Evolutionary conservation across 257 asterid genomes (phyloP), one percentile per base, ranked within the genome.

Genomic region (Oldenlandia corymbosa): DNA sequence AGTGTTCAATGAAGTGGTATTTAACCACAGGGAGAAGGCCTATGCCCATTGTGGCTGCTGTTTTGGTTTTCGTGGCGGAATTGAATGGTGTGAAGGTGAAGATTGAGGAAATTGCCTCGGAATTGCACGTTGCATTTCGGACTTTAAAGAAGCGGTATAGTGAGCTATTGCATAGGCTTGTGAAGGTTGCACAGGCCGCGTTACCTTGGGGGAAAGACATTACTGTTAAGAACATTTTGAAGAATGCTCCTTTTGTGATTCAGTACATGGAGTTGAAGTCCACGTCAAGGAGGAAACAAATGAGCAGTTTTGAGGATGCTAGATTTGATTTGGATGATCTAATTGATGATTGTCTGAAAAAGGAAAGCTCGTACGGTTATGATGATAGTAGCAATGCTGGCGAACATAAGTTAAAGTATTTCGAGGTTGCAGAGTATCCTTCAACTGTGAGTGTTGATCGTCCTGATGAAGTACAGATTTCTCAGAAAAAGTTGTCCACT

Each of bases 141-240:
- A 91, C 98, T 1, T 88, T 95, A 71, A 81, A 72, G 68, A 72
- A 64, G 65, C 76, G 98, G 71, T 83, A 89, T 39, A 92, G 75
- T 73, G 97, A 92, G 43, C 76, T 92, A n/a, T 68, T 83, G 20
- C 81, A 78, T 67, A 81, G 69, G 65, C 95, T 92, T 41, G 97
- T 87, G 14, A 70, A 78, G 63, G 93, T 81, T 68, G 98, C 88
- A 0, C 77, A 52, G 67, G 81, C 54, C 65, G 81, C 57, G 30
- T 79, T 92, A 76, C 95, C 98, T 3, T 88, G 98, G 98, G 98
- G 97, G 4, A 79, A 87, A 45, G 89, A 87, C 66, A 83, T 87
- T 49, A 83, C 82, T 0, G 62, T 84, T 64, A 92, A 87, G 81
- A 89, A 87, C 50, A 72, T 92, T 6, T 7, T 85, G 73, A 84